Conservation (phyloP, 305 asterid genomes). For the Rubia tinctorum region DNA sequence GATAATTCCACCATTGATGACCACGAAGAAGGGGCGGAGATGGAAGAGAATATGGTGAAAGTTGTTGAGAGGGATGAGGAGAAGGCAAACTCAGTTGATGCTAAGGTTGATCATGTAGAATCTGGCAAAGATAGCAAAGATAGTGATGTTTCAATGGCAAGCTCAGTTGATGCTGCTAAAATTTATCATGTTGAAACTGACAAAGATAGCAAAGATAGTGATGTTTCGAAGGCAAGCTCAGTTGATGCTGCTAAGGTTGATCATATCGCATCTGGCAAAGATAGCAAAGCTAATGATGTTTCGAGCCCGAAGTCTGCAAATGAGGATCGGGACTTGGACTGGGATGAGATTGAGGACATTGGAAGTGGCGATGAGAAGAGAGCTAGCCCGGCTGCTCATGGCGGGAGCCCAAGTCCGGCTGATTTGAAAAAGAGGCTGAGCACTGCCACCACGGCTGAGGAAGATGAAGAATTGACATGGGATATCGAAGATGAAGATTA, state of each 20-base stretch:
- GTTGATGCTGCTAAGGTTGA: too few relatives aligned
- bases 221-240: too few relatives aligned
- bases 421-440: conserved; percentile 52
- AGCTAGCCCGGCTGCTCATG: conserved; percentile 19
- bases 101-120: conserved; percentile 28
- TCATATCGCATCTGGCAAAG: too few relatives aligned
- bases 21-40: conserved; percentile 21
- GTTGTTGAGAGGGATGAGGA: conserved; percentile 24
- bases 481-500: conserved; percentile 65
- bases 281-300: conserved; percentile 27
- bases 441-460: conserved; percentile 51
- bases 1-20: conserved; percentile 6
- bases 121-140: conserved; percentile 34
- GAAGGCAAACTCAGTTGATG: conserved; percentile 18
- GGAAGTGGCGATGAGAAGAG: conserved; percentile 72
- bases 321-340: conserved; percentile 70
- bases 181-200: too few relatives aligned
- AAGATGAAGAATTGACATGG: conserved; percentile 55
- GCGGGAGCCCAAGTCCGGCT: conserved; percentile 38
- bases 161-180: too few relatives aligned
- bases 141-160: too few relatives aligned
- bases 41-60: conserved; percentile 13
- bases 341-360: conserved; percentile 89
- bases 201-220: too few relatives aligned
- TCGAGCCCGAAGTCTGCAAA: conserved; percentile 25